Evolutionary conservation across 331 rosid species (phyloP), one percentile per base, ranked within the genome.

Genomic region (Acacia concinna): DNA sequence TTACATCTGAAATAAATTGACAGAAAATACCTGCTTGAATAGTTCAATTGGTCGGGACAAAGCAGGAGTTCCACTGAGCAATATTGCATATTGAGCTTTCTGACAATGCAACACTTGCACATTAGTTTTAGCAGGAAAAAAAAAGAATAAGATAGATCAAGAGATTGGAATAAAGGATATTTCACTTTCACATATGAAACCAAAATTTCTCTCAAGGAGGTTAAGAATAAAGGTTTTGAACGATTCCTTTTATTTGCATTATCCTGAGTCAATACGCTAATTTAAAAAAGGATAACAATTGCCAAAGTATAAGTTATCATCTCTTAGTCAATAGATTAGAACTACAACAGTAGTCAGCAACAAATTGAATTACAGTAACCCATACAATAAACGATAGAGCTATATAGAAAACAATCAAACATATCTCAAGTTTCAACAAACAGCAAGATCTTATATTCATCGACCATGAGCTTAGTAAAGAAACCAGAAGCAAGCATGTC

Each of bases 21-120:
- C 77, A 82, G 49, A 46, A 62, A 57, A 67, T 79, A 94, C 98
- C 97, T 94, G 99, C 81, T 91, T 95, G 81, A 86, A 90, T 47
- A 95, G 83, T 85, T 95, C 99, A 76, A 95, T 95, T n/a, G 99
- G 99, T 57, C 99, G 88, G 60, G 98, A 93, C 85, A 95, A 82
- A 67, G 99, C 99, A 56, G 99, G 99, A 84, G 99, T 95, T 86
- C 99, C 99, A 85, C 99, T 95, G 56, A 93, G 90, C 84, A 95
- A 80, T 64, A 95, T 84, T 74, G 96, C 96, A 83, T 89, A 93
- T 71, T 85, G 87, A 86, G 99, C 97, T 86, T 91, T 93, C 98
- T 94, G 93, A 76, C 71, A 86, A 68, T 28, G 60, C 56, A 71
- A 8, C 57, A 68, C 43, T 67, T 76, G 4, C 59, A 68, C 56